Evolutionary conservation across 2,329 filamentous ascomycete species (phyloP).

Genomic region (Epichloe gansuensis): DNA sequence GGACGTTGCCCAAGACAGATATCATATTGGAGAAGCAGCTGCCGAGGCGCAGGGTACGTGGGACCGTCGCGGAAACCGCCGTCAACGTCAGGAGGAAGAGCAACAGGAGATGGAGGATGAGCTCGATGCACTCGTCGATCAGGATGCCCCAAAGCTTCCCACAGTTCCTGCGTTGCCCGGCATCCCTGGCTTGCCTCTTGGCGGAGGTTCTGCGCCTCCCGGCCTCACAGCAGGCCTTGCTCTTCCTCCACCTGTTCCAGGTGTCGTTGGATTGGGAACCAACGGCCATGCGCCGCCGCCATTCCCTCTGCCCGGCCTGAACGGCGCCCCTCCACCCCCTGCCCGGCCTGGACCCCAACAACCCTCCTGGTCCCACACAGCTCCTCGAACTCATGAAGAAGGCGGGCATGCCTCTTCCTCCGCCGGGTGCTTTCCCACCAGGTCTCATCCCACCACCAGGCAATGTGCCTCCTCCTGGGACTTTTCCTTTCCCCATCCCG

Average conservation of each 20-base stretch:
- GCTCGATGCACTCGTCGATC: conserved; percentile 82
- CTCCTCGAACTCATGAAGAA: conserved; percentile 54
- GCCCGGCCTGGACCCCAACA: conserved; percentile 44
- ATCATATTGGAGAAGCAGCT: conserved; percentile 87
- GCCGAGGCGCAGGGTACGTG: conserved; percentile 93
- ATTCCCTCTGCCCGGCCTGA: conserved; percentile 38
- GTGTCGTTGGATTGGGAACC: conserved; percentile 34
- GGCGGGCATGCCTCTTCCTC: conserved; percentile 49
- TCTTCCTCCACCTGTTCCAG: conserved; percentile 33
- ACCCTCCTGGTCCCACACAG: conserved; percentile 48
- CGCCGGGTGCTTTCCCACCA: conserved; percentile 33
- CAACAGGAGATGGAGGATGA: conserved; percentile 91
- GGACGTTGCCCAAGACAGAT: conserved; percentile 78
- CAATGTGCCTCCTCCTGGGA: conserved; percentile 21
- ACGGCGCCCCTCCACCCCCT: conserved; percentile 37
- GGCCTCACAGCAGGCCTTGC: conserved; percentile 32
- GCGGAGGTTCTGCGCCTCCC: conserved; percentile 22
- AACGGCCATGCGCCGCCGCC: conserved; percentile 35
- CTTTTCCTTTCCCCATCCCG: conserved; percentile 22
- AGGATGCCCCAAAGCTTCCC: conserved; percentile 51
- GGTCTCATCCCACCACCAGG: conserved; percentile 32
- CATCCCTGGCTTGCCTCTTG: conserved; percentile 47
- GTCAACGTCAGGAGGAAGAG: conserved; percentile 79
- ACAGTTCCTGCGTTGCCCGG: conserved; percentile 38
- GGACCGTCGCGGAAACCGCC: conserved; percentile 66